These are phyloP conservation scores for Auxenochlorella pyrenoidosa DNA, from an alignment of 139 green algal species.

Conservation along the genomic window DNA sequence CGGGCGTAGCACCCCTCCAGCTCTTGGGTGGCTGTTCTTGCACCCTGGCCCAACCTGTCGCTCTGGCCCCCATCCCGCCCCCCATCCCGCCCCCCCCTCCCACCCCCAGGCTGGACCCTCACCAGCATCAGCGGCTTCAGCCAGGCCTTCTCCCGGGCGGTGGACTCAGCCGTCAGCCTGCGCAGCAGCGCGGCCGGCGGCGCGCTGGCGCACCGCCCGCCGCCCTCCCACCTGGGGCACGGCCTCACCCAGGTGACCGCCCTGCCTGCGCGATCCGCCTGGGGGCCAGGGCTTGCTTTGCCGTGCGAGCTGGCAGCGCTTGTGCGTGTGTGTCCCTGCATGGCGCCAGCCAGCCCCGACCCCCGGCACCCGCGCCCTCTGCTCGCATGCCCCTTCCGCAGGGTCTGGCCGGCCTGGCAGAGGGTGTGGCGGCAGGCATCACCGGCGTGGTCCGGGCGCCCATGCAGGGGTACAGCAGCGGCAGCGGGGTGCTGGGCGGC, in stretches of 20 bases:
- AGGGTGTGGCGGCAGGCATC: conserved; percentile 24
- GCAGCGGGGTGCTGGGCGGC: conserved; percentile 33
- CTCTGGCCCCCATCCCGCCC: neutral
- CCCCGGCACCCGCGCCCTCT: too few relatives aligned
- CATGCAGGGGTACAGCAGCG: conserved; percentile 35
- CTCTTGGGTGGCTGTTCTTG: neutral
- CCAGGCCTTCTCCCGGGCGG: conserved; percentile 47
- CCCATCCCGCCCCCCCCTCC: too few relatives aligned
- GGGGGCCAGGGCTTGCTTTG: too few relatives aligned
- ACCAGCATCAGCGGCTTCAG: conserved; percentile 64
- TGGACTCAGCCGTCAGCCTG: conserved; percentile 46
- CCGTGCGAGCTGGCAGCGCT: too few relatives aligned
- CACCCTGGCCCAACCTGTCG: neutral
- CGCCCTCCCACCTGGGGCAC: conserved; percentile 13
- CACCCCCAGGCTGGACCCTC: conserved; percentile 59
- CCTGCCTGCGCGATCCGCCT: too few relatives aligned
- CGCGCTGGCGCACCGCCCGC: conserved; percentile 10
- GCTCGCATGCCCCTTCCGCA: neutral
- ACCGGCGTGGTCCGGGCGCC: conserved; percentile 27
- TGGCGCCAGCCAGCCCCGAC: too few relatives aligned
- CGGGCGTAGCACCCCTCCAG: too few relatives aligned
- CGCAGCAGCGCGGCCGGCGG: neutral
- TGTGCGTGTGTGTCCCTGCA: too few relatives aligned
- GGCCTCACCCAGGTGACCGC: conserved; percentile 3
- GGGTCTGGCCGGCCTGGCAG: conserved; percentile 23